Evolutionary conservation across 805 yeast species (phyloP), one percentile per base, ranked within the genome.

Genomic region (Danielia reshetovae): DNA sequence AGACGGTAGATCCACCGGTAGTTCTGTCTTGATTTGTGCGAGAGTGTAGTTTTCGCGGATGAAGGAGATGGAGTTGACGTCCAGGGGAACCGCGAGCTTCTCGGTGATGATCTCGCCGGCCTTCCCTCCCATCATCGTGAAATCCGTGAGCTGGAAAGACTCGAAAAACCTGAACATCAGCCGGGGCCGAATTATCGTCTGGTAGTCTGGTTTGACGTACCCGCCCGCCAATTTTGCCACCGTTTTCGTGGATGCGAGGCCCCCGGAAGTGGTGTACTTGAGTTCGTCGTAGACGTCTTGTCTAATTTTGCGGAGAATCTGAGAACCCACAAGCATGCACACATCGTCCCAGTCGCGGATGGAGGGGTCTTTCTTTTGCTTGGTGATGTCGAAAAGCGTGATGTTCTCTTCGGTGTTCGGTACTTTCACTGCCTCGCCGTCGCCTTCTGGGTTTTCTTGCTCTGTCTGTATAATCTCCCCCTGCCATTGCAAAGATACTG

Each of bases 61-160:
- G 36, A 56, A 68, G 3, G 69, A 60, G 5, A 62, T 55, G 4
- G 47, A 82, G 69, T 39, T 77, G 55, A 18, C 36, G 13, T 58
- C 68, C 3, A 61, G 60, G 0, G 82, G 85, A 2, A 76, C 59
- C 2, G 68, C 62, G n/a, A 88, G 55, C 13, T 62, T 55, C n/a
- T 58, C 54, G 12, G 69, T 42, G 1, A 87, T 65, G 9, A 63
- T 60, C 8, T 79, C 79, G 0, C 98, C 98, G 7, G 72, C 59
- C 45, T 85, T 86, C 2, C 97, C 98, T 5, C 98, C 97, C 70
- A 90, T 65, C 0, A 95, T 87, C 74, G 95, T 82, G 38, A 90
- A 75, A 46, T 88, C 95, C 0, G 76, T 74, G 14, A 90, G 54
- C 39, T 78, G 75, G 54, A 81, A 79, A 17, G 72, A 66, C 19